phyloP scores from a whole-genome alignment of 2,329 filamentous ascomycete species.

The Fusarium circinatum region DNA sequence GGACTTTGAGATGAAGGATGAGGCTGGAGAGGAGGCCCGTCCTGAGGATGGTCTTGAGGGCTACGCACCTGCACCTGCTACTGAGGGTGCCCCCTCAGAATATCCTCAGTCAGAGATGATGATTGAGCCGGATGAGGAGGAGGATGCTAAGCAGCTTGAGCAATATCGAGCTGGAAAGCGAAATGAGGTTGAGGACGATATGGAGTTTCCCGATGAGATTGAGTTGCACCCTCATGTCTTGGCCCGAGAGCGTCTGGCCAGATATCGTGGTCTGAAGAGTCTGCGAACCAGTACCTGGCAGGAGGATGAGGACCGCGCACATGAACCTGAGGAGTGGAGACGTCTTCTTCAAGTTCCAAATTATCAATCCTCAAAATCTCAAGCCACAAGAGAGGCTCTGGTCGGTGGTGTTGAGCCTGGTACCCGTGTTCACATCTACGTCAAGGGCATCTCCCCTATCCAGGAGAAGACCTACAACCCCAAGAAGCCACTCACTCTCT shows the following conservation, averaged over 20 bases:
- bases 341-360: conserved; percentile 88
- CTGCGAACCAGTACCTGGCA: conserved; percentile 90
- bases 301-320: conserved; percentile 83
- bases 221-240: conserved; percentile 89
- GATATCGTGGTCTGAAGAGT: conserved; percentile 93
- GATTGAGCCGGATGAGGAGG: conserved; percentile 84
- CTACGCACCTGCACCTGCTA: conserved; percentile 71
- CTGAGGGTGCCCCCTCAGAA: conserved; percentile 84
- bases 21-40: conserved; percentile 65
- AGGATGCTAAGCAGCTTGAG: conserved; percentile 78
- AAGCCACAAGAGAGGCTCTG: conserved; percentile 81
- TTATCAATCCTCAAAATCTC: conserved; percentile 84
- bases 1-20: conserved; percentile 69
- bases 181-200: conserved; percentile 86
- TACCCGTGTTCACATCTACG: conserved; percentile 82
- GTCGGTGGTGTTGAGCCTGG: conserved; percentile 89
- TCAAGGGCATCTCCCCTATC: conserved; percentile 63
- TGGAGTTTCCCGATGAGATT: conserved; percentile 97
- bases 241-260: conserved; percentile 83
- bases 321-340: conserved; percentile 91
- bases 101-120: conserved; percentile 96
- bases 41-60: conserved; percentile 88
- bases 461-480: conserved; percentile 61
- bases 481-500: conserved; percentile 72
- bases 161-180: conserved; percentile 82